Base-by-base conservation (phyloP, 768 basidiomycete genomes). In the Leccinum rimulosum region DNA sequence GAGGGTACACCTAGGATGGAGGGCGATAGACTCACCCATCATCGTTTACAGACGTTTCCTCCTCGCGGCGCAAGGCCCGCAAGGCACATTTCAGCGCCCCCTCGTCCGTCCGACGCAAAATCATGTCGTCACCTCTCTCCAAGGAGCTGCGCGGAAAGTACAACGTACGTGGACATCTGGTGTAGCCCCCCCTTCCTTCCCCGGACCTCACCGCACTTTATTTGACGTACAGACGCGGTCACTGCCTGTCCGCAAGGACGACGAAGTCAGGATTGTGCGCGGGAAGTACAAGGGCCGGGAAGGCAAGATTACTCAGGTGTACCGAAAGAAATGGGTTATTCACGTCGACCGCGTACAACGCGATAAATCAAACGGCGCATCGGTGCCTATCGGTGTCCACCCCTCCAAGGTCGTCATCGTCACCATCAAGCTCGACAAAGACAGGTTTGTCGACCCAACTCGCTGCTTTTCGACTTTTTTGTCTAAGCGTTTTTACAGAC, bases 221-320 rank as follows among this genome's bases (percentile, higher is more conserved):
- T 55, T 59, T 8, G 9, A 25, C 47, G 36, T 53, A 1, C 66
- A 96, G 94, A 79, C 86, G 66, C 95, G 95, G 66, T 93, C 95
- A 59, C 79, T 98, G 61, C 94, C 97, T 57, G 86, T 98, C 70
- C 91, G 97, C 73, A 98, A 98, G 77, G 96, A 98, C 69, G 96
- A 99, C 75, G 96, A 98, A 79, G 96, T 98, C 64, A 82, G 89
- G 72, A 94, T 99, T 69, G 92, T 98, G 61, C 85, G 96, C 64
- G 96, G 96, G 57, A 95, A 96, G 77, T 95, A 97, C 86, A 97
- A 97, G 84, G 96, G 97, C 54, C 86, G 95, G 73, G 96, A 99
- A 83, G 96, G 96, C 71, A 98, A 98, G 81, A 87, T 99, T 63
- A 93, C 92, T 60, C 89, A 95, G 78, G 95, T 98, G 64, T 96